Percentiles rank a stretch among this genome's conserved stretches.
These are phyloP conservation scores for Porcisia hertigi DNA, from an alignment of 208 protist species.

Conservation along the genomic window DNA sequence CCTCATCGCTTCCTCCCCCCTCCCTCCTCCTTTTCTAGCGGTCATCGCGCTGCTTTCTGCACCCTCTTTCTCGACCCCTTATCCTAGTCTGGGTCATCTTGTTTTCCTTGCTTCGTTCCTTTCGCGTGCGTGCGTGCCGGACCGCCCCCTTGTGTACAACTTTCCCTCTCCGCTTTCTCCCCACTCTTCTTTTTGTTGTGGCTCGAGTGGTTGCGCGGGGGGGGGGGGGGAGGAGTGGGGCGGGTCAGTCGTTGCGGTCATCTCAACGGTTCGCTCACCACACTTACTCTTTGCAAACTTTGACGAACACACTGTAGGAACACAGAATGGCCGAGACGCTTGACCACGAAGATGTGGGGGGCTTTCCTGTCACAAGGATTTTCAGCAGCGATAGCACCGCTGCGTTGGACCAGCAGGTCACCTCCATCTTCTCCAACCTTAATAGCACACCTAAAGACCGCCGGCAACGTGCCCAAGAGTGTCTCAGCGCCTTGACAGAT, in stretches of 20 bases:
- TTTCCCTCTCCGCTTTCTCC: background rate
- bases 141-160: background rate
- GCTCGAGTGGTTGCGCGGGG: too few species aligned
- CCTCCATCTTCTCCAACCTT: conserved; percentile 76
- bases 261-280: background rate
- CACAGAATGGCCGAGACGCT: conserved; percentile 24
- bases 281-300: background rate
- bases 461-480: conserved; percentile 65
- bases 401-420: conserved; percentile 70
- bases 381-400: conserved; percentile 53
- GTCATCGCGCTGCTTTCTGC: too few species aligned
- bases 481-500: conserved; percentile 70
- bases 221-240: background rate
- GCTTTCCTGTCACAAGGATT: conserved; percentile 10
- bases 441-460: conserved; percentile 56
- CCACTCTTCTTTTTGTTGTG: too few species aligned
- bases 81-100: background rate
- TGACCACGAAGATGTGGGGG: conserved; percentile 13
- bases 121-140: background rate
- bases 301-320: background rate
- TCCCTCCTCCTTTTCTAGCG: too few species aligned
- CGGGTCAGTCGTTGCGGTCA: background rate
- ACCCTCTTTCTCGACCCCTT: too few species aligned
- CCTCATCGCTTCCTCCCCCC: background rate
- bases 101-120: background rate